These are phyloP conservation scores for Persicaria tinctoria DNA, from an alignment of 148 eudicot genomes.

Conservation along the genomic window DNA sequence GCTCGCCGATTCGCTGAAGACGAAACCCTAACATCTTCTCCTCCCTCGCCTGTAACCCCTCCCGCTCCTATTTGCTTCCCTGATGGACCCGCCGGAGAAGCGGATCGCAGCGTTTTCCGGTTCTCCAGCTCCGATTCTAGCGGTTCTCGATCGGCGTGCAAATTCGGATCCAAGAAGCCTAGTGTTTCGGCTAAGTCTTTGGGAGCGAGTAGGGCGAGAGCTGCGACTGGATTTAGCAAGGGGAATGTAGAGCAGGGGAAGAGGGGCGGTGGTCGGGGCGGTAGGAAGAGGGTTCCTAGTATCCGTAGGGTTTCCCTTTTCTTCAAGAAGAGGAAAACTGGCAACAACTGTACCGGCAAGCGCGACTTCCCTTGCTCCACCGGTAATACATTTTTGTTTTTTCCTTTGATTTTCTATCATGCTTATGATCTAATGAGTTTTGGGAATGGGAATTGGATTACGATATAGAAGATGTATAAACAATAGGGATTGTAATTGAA, in stretches of 20 bases:
- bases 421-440: too few species aligned
- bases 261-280: slow-evolving; percentile 9
- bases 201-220: slow-evolving; percentile 19
- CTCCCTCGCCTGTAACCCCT: slow-evolving; percentile 6
- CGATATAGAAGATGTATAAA: too few species aligned
- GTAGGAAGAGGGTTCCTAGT: slow-evolving; percentile 5
- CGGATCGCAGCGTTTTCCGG: slow-evolving; percentile 30
- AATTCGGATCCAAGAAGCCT: slow-evolving; percentile 18
- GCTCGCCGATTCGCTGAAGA: background rate
- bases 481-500: too few species aligned
- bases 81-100: background rate
- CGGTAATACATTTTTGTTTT: slow-evolving; percentile 27
- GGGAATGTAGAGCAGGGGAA: slow-evolving; percentile 28
- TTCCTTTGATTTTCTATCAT: background rate
- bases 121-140: slow-evolving; percentile 42
- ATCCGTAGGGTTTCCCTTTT: slow-evolving; percentile 27
- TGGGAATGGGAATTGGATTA: too few species aligned
- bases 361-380: slow-evolving; percentile 47
- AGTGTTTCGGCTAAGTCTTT: slow-evolving; percentile 19
- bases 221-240: slow-evolving; percentile 1
- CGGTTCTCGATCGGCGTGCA: background rate
- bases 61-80: slow-evolving; percentile 8
- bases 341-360: slow-evolving; percentile 30
- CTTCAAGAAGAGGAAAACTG: slow-evolving; percentile 56
- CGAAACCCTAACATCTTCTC: slow-evolving; percentile 4